Evolutionary conservation across 441 rosid species (phyloP).

Genomic region (Gossypium laxum): DNA sequence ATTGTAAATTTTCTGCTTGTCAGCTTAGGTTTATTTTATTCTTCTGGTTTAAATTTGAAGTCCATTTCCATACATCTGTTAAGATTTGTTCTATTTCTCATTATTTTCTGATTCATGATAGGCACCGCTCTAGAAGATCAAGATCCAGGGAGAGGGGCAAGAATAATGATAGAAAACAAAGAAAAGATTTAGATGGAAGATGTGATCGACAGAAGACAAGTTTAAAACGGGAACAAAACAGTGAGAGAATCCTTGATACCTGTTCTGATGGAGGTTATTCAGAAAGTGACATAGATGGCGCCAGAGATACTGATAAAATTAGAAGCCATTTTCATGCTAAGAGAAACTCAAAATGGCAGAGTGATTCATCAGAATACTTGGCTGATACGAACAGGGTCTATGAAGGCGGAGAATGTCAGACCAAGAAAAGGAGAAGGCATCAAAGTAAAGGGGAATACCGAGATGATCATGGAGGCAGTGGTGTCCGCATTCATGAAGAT

Average conservation of each 20-base stretch:
- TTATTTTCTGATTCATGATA: constrained; percentile 23
- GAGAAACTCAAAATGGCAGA: constrained; percentile 20
- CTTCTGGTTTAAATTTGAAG: not conserved
- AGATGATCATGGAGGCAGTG: constrained; percentile 14
- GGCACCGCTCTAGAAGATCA: constrained; percentile 45
- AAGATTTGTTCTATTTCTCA: not conserved
- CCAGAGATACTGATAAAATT: constrained; percentile 19
- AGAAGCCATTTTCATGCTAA: constrained; percentile 14
- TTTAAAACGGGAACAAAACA: constrained; percentile 18
- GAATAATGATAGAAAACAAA: not conserved
- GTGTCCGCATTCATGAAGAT: not conserved
- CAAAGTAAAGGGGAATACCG: constrained; percentile 13
- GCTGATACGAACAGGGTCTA: constrained; percentile 20
- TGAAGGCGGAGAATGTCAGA: constrained; percentile 19
- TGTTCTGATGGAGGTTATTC: constrained; percentile 21
- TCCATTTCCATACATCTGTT: not conserved
- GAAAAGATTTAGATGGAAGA: constrained; percentile 14
- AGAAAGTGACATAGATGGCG: constrained; percentile 25
- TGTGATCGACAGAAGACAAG: constrained; percentile 4
- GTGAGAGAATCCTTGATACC: constrained; percentile 23
- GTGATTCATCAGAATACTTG: constrained; percentile 25
- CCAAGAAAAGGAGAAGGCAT: constrained; percentile 23
- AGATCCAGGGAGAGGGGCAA: constrained; percentile 33
- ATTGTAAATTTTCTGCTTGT: constrained; percentile 1
- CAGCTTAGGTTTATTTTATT: not conserved